Percentiles rank a stretch among this genome's conserved stretches.
These are phyloP conservation scores for Neltuma alba DNA, from an alignment of 306 rosid genomes.

Conservation along the genomic window DNA sequence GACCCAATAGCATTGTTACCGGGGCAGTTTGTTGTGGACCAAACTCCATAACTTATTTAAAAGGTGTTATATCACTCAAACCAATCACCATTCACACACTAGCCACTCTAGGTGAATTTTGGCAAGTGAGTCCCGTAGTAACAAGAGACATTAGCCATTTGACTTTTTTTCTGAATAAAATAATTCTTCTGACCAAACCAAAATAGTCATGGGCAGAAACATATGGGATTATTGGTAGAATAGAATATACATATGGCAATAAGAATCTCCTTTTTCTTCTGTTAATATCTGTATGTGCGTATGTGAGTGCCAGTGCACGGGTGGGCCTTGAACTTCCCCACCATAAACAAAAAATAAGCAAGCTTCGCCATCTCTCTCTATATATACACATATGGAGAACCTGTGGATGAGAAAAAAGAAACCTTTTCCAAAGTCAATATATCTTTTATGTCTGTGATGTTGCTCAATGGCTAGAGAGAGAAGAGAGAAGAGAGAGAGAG, in stretches of 20 bases:
- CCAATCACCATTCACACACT: not conserved
- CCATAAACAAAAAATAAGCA: constrained; percentile 39
- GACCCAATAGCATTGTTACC: too few relatives aligned
- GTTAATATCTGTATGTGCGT: not conserved
- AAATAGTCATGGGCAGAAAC: constrained; percentile 6
- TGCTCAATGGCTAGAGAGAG: constrained; percentile 52
- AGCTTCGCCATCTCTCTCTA: constrained; percentile 31
- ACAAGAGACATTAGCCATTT: not conserved
- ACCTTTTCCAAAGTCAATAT: constrained; percentile 47
- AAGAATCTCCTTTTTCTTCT: not conserved
- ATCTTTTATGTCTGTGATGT: constrained; percentile 38
- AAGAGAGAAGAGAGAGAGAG: constrained; percentile 45
- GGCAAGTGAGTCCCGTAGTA: not conserved
- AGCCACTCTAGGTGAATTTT: not conserved
- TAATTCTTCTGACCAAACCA: constrained; percentile 27
- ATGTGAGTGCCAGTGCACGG: constrained; percentile 42
- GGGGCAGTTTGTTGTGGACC: too few relatives aligned
- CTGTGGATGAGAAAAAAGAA: constrained; percentile 46
- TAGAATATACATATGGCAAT: constrained; percentile 24
- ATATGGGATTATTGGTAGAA: constrained; percentile 29
- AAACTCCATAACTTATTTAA: too few relatives aligned
- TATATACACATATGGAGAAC: constrained; percentile 21
- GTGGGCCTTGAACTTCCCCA: constrained; percentile 42
- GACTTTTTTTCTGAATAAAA: constrained; percentile 11
- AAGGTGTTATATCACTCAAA: not conserved